Evolutionary conservation across 352 stramenopile species (phyloP).

Genomic region (Phytophthora pistaciae): DNA sequence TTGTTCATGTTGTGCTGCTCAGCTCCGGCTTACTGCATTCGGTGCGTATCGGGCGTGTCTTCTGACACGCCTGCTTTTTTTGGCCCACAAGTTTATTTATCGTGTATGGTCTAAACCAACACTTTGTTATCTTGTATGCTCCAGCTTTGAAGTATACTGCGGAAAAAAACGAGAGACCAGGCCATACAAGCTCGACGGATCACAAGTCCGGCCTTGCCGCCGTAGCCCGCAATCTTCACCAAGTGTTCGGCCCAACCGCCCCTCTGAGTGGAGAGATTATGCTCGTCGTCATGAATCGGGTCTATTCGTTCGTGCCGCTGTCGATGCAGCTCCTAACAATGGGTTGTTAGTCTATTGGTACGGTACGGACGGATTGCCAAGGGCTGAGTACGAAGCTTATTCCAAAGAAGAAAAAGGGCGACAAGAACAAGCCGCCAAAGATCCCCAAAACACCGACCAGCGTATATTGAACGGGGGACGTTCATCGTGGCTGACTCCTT

Average conservation of each 20-base stretch:
- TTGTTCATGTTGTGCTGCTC: slow-evolving; percentile 13
- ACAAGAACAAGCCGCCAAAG: slow-evolving; percentile 14
- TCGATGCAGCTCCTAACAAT: slow-evolving; percentile 22
- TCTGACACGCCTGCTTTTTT: slow-evolving; percentile 4
- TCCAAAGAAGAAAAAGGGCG: slow-evolving; percentile 17
- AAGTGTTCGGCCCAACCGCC: slow-evolving; percentile 8
- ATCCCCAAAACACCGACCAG: slow-evolving; percentile 16
- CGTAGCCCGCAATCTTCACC: slow-evolving; percentile 18
- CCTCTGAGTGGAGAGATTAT: slow-evolving; percentile 1
- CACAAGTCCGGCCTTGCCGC: background rate
- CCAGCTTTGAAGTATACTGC: slow-evolving; percentile 13
- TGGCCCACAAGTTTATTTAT: background rate
- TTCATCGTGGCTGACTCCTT: background rate
- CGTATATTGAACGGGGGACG: slow-evolving; percentile 6
- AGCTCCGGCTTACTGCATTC: slow-evolving; percentile 2
- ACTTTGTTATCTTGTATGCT: background rate
- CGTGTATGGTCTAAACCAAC: background rate
- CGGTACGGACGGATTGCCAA: slow-evolving; percentile 6
- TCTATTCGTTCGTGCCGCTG: slow-evolving; percentile 15
- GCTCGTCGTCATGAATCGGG: slow-evolving; percentile 18
- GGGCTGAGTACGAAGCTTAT: slow-evolving; percentile 18
- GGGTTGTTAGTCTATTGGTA: slow-evolving; percentile 23
- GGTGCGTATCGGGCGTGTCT: background rate
- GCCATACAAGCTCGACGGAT: background rate
- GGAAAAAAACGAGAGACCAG: background rate